phyloP scores from a whole-genome alignment of 1,284 basidiomycete species.

The Ceratobasidium papillatum region DNA sequence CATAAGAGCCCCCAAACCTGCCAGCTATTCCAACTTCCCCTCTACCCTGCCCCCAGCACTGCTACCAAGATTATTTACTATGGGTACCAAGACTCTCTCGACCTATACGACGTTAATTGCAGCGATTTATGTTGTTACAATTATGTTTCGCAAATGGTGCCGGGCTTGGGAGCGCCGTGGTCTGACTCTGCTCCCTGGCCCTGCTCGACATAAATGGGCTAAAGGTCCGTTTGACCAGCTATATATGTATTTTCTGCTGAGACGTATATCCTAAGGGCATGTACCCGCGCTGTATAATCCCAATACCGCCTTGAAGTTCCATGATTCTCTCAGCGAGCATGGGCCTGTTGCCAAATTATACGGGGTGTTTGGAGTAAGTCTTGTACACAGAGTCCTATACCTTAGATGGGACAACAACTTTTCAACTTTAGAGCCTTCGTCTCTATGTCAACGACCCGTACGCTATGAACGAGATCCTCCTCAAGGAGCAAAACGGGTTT shows the following conservation, averaged over 20 bases:
- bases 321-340: constrained; percentile 23
- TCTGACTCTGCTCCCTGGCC: constrained; percentile 16
- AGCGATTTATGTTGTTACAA: neutral
- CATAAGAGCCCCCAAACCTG: neutral
- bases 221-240: constrained; percentile 5
- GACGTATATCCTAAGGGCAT: constrained; percentile 5
- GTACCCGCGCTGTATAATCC: constrained; percentile 27
- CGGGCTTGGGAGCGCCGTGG: neutral
- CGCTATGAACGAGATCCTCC: constrained; percentile 18
- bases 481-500: constrained; percentile 18
- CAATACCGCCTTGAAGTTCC: constrained; percentile 17
- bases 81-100: neutral
- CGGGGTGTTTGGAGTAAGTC: constrained; percentile 31
- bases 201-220: constrained; percentile 26
- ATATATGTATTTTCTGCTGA: neutral
- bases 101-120: constrained; percentile 8
- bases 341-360: constrained; percentile 34
- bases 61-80: neutral
- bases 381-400: no score
- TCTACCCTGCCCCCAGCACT: neutral
- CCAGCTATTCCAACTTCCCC: neutral
- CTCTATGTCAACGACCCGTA: constrained; percentile 29
- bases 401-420: neutral
- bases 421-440: constrained; percentile 7
- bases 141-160: constrained; percentile 1